Evolutionary conservation across 2,329 filamentous ascomycete genomes (phyloP).

Genomic region (Dothideomycetidae sp.): DNA sequence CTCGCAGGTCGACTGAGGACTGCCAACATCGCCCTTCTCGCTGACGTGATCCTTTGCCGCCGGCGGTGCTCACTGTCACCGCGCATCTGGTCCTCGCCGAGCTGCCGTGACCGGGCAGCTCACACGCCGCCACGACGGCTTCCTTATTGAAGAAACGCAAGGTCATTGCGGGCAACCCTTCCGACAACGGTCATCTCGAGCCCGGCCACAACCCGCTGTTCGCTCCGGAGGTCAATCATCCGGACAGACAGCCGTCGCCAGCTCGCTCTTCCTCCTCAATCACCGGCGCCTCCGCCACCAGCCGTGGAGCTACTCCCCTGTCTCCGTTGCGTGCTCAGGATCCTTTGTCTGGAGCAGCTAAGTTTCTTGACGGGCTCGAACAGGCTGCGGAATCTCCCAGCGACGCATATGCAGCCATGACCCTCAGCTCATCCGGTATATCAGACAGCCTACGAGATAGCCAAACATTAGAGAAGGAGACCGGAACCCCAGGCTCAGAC

Average conservation of each 20-base stretch:
- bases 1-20: too few relatives aligned
- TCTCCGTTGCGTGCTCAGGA: slow-evolving; percentile 37
- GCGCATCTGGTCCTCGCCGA: slow-evolving; percentile 1
- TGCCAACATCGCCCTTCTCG: not conserved
- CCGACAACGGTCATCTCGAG: slow-evolving; percentile 12
- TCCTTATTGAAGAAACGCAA: slow-evolving; percentile 31
- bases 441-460: slow-evolving; percentile 30
- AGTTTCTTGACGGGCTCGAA: slow-evolving; percentile 7
- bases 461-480: slow-evolving; percentile 8
- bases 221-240: slow-evolving; percentile 12
- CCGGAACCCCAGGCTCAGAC: slow-evolving; percentile 19
- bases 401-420: slow-evolving; percentile 39
- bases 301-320: slow-evolving; percentile 14
- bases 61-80: not conserved
- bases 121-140: slow-evolving; percentile 13
- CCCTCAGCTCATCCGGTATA: slow-evolving; percentile 30
- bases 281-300: slow-evolving; percentile 13
- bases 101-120: slow-evolving; percentile 13
- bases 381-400: slow-evolving; percentile 27
- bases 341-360: slow-evolving; percentile 25
- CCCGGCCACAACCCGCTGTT: slow-evolving; percentile 11
- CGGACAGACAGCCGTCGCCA: slow-evolving; percentile 12
- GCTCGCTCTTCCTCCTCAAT: slow-evolving; percentile 17
- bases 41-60: not conserved
- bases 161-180: slow-evolving; percentile 23